Base-by-base conservation (phyloP, 2,329 filamentous ascomycete species). In the Penicillium occitanis region DNA sequence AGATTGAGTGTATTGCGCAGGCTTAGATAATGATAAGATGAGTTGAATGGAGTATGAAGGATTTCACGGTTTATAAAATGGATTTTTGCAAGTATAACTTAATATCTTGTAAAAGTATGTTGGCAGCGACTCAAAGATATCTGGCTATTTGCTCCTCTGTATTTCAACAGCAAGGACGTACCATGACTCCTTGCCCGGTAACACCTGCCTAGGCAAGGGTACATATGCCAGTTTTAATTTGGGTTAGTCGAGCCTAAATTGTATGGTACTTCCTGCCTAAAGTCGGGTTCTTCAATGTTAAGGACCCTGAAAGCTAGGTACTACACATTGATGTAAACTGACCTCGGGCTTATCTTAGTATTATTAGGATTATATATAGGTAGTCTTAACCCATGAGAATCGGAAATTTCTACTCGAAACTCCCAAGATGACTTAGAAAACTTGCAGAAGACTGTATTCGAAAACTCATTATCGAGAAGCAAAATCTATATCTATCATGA, bases 1-100 rank as follows among this genome's bases (percentile, higher is more conserved):
- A 81, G 74, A 80, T 81, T 69, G 79, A 81, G 68, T 81, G 79
- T 69, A 81, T 81, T 70, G 79, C 79, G 3, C 78, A 80, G 68
- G 78, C 66, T 64, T 79, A 30, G 25, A 44, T 28, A 7, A 28
- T 28, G 58, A 30, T 30, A 48, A 1, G 33, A 61, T 46, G 58
- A 3, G 8, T 28, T n/a, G 13, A 48, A 25, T 66, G 53, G 7
- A 14, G 22, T 14, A 17, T 51, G 11, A 28, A 30, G 11, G 25
- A 30, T 17, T 51, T 30, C 6, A 6, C 13, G 22, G 7, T 25
- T 30, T 17, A 7, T 17, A 51, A 14, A 30, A 28, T 17, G 48
- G 14, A 3, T 3, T 28, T 51, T 7, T 17, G 48, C 2, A 28
- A 51, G 13, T 28, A 5, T 30, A 14, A 51, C 13, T 25, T 51